Evolutionary conservation across 148 eudicot species (phyloP), one percentile per base, ranked within the genome.

Genomic region (Amaranthus cruentus): DNA sequence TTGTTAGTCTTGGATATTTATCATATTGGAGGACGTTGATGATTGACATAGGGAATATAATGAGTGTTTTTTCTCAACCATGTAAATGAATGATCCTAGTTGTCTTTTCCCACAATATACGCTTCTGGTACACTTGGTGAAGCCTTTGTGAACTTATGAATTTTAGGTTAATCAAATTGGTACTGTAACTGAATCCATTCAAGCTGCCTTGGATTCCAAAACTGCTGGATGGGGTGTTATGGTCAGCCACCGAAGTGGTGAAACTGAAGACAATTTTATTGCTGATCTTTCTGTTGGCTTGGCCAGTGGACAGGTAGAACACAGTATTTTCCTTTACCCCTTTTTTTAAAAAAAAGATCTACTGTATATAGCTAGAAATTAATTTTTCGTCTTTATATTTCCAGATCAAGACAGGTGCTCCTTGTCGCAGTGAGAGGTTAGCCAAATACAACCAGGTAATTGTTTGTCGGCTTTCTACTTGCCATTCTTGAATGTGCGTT

Each of bases 151-250:
- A 52, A 70, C 56, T 21, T 71, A 55, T 60, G 57, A 13, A 60
- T 50, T 84, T 75, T 89, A 94, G 98, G 97, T 94, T 66, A 91
- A 94, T 89, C 98, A 94, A 81, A 91, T 94, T 83, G 98, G 98
- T 51, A 82, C 93, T 51, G 97, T 94, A 21, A 91, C 97, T 62
- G 96, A 94, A 83, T 94, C 98, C n/a, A 88, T 94, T 79, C 98
- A 83, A 83, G 98, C 98, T 78, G 96, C 98, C 28, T 86, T 89
- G 15, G 98, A 94, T 89, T 91, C 98, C 4, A 91, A 94, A 81
- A 97, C 98, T 77, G 98, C 98, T 78, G 98, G 98, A 74, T 94
- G 98, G 98, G 98, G 96, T 68, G 97, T 94, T 68, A 94, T 94
- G 98, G 98, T 94, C 81, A 94, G 98, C 80, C 98, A 94, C 81